Evolutionary conservation across 192 early-diverging fungal species (phyloP), one percentile per base, ranked within the genome.

Genomic region (Linnemannia elongata): DNA sequence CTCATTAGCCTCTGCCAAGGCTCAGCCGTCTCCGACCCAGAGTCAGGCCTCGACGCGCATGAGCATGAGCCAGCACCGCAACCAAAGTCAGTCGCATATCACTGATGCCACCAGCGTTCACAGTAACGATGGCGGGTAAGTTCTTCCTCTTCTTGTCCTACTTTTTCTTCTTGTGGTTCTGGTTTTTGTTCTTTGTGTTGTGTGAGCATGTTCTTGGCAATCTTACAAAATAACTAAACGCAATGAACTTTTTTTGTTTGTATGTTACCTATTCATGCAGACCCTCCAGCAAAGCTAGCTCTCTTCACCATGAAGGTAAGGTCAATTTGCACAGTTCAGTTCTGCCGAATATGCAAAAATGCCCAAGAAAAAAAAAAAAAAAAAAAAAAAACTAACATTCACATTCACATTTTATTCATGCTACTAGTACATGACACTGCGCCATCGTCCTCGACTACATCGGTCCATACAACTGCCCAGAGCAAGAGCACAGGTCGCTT

Each of bases 51-150:
- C 76, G 24, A 38, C 39, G 44, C 74, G 76, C 13, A 45, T 39
- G 54, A 85, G 74, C 54, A 44, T 76, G 49, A 75, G 41, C 38
- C 83, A 85, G 44, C 36, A 42, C 17, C 77, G 55, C 30, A 76
- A 76, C 27, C 45, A 20, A 10, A 69, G 66, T 30, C 80, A 81
- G 35, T 66, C 15, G 6, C 68, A 66, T n/a, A 57, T 74, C 36
- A 66, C 76, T 1, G 79, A 86, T 54, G 36, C 44, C 4, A 72
- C 75, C 35, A 86, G 83, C 47, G 47, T 80, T 3, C 36, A 80
- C 47, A 86, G 83, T 30, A 52, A 54, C 55, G 79, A 86, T 1
- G 78, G 78, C 63, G 79, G 76, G 83, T 85, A 77, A 45, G 83
- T 73, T 66, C 15, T 45, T 45, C 44, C 12, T 45, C 12, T 45